Percentiles rank a stretch among this genome's conserved stretches.
These are phyloP conservation scores for Metschnikowia cerradonensis DNA, from an alignment of 805 yeast species.

Conservation along the genomic window DNA sequence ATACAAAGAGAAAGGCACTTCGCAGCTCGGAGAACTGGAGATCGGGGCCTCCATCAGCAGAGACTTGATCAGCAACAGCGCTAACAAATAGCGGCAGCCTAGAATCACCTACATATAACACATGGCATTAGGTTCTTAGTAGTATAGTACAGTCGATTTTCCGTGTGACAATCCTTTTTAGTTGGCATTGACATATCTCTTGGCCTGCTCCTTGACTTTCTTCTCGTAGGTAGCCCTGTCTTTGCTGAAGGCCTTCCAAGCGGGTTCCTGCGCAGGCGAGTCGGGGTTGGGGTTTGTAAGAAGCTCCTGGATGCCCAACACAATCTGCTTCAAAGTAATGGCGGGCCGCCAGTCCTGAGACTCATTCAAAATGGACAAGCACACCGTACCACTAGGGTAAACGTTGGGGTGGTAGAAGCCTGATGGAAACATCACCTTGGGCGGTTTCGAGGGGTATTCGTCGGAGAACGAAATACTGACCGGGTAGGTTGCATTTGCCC, in stretches of 20 bases:
- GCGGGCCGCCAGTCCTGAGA: constrained; percentile 99
- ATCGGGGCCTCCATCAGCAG: constrained; percentile 43
- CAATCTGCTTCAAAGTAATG: constrained; percentile 82
- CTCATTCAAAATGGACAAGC: constrained; percentile 89
- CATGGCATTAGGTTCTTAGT: neutral
- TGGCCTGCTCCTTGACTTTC: constrained; percentile 72
- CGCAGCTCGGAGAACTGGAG: constrained; percentile 52
- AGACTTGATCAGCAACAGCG: constrained; percentile 43
- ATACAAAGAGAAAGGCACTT: constrained; percentile 90
- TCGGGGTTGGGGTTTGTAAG: constrained; percentile 87
- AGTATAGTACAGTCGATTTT: constrained; percentile 5
- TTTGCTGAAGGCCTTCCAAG: constrained; percentile 80
- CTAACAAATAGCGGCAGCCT: neutral
- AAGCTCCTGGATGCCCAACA: constrained; percentile 88
- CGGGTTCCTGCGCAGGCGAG: constrained; percentile 97
- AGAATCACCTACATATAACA: neutral
- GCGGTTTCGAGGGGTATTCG: constrained; percentile 96
- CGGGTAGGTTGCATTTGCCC: constrained; percentile 91
- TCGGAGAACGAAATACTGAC: constrained; percentile 77
- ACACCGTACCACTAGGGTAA: constrained; percentile 95
- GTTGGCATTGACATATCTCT: constrained; percentile 40
- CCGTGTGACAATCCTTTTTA: constrained; percentile 1
- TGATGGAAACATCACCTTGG: constrained; percentile 84
- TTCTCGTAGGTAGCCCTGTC: constrained; percentile 67
- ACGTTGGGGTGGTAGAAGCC: constrained; percentile 96